phyloP scores from a whole-genome alignment of 495 filamentous ascomycete genomes.

The Acidomyces sp. region DNA sequence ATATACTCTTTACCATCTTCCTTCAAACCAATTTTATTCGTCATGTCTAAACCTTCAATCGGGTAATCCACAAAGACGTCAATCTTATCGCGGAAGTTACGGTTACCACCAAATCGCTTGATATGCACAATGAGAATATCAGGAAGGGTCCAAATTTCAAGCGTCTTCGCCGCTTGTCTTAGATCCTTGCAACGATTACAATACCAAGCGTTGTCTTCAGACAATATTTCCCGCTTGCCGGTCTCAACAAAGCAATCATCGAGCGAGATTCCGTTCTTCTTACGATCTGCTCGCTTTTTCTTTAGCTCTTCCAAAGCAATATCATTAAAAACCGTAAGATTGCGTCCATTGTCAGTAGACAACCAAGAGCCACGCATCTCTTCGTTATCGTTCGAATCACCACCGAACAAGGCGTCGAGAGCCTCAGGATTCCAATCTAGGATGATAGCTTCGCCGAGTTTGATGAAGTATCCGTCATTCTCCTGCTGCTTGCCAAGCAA shows the following conservation, averaged over 20 bases:
- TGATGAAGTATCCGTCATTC: conserved; percentile 50
- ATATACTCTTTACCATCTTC: conserved; percentile 65
- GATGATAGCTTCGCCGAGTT: conserved; percentile 66
- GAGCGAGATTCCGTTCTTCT: conserved; percentile 64
- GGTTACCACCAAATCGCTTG: conserved; percentile 78
- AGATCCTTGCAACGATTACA: conserved; percentile 92
- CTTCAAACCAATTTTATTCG: conserved; percentile 57
- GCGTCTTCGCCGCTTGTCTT: conserved; percentile 81
- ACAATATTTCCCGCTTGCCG: conserved; percentile 80
- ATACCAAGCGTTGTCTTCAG: conserved; percentile 91
- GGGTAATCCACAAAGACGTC: conserved; percentile 88
- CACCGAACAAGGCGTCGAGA: conserved; percentile 57
- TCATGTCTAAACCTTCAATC: conserved; percentile 72
- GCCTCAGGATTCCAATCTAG: conserved; percentile 65
- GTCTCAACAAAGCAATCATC: conserved; percentile 89
- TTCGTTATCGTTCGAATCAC: conserved; percentile 26
- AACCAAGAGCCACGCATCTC: conserved; percentile 35
- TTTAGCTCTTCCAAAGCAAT: conserved; percentile 50
- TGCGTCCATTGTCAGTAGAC: conserved; percentile 28
- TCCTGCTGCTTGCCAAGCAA: conserved; percentile 28
- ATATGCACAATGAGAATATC: conserved; percentile 91
- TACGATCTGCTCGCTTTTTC: conserved; percentile 43
- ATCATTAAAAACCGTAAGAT: conserved; percentile 40
- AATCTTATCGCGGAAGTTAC: conserved; percentile 70
- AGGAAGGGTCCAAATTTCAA: conserved; percentile 90